Evolutionary conservation across 768 basidiomycete genomes (phyloP), one percentile per base, ranked within the genome.

Genomic region (Epithele typhae): DNA sequence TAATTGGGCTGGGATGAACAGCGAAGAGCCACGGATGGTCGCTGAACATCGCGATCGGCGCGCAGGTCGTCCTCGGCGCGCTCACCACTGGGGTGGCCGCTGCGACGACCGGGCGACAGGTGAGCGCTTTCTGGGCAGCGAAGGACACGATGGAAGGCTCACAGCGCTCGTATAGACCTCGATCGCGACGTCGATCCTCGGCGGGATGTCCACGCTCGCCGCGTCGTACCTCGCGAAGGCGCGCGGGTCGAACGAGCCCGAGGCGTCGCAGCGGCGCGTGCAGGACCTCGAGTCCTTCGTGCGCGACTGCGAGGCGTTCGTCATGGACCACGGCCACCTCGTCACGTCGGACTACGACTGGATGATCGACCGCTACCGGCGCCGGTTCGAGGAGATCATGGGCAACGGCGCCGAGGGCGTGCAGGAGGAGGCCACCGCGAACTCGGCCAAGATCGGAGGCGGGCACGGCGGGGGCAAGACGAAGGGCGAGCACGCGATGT

Each of bases 171-270:
- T 39, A 21, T 45, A 73, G 70, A 63, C 66, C 0, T 68, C 68
- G 18, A 50, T 76, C 22, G 62, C 64, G 14, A 70, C 69, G 15
- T 57, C 73, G 3, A 36, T 73, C 25, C 63, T 77, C 27, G 75
- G 87, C 25, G 85, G 79, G n/a, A 46, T 83, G 10, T 63, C 84
- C 3, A 89, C 86, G 0, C 18, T 87, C 17, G 74, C 82, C 12
- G 84, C 86, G 15, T 82, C 84, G 2, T 88, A 83, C 61, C 71
- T 89, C 21, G 87, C 86, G 3, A 78, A 81, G 11, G 72, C 76
- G 21, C 77, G 84, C 22, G 83, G 84, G 10, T 79, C 83, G 0
- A 76, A 77, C 30, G 86, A 88, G 54, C 87, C 87, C 2, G 82
- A 87, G 50, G 42, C 73, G n/a, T 84, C 82, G 0, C 68, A 72